A percentile compares a stretch with the other conserved stretches of the same genome.
Evolutionary conservation across 2,329 filamentous ascomycete genomes (phyloP).

Genomic region (Fusarium bactridioides): DNA sequence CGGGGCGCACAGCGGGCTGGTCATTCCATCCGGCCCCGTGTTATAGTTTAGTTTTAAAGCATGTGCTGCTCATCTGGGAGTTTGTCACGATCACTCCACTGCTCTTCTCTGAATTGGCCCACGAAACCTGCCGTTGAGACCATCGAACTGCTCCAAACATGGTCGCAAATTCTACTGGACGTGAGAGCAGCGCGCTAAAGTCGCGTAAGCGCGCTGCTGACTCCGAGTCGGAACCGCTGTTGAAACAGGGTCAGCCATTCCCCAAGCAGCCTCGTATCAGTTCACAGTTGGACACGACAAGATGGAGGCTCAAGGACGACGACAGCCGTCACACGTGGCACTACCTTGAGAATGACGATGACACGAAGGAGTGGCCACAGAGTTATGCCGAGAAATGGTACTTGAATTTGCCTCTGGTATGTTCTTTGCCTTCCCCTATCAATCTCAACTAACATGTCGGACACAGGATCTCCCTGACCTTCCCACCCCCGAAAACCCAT

Average conservation of each 20-base stretch:
- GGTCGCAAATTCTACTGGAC: slow-evolving; percentile 42
- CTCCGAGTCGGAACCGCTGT: slow-evolving; percentile 41
- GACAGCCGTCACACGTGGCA: slow-evolving; percentile 92
- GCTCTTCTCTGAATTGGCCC: slow-evolving; percentile 14
- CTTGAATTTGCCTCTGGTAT: slow-evolving; percentile 80
- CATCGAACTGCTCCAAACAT: slow-evolving; percentile 28
- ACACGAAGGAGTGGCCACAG: slow-evolving; percentile 82
- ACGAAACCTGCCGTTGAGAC: neutral
- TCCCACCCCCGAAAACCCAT: slow-evolving; percentile 72
- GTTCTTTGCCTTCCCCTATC: slow-evolving; percentile 2
- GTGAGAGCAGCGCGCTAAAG: slow-evolving; percentile 43
- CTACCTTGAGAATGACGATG: slow-evolving; percentile 79
- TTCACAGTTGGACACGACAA: slow-evolving; percentile 76
- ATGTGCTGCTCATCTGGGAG: slow-evolving; percentile 16
- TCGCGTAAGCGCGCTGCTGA: slow-evolving; percentile 56
- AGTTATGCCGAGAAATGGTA: slow-evolving; percentile 88
- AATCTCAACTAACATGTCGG: slow-evolving; percentile 7
- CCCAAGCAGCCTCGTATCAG: slow-evolving; percentile 58
- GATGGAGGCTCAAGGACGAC: slow-evolving; percentile 87
- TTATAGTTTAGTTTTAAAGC: slow-evolving; percentile 15
- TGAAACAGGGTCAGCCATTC: slow-evolving; percentile 43
- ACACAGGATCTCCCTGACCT: slow-evolving; percentile 76
- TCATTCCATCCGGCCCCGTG: slow-evolving; percentile 17
- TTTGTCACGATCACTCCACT: slow-evolving; percentile 18
- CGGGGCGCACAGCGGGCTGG: neutral